Evolutionary conservation across 305 asterid genomes (phyloP), one percentile per base, ranked within the genome.

Genomic region (Andrographis paniculata): DNA sequence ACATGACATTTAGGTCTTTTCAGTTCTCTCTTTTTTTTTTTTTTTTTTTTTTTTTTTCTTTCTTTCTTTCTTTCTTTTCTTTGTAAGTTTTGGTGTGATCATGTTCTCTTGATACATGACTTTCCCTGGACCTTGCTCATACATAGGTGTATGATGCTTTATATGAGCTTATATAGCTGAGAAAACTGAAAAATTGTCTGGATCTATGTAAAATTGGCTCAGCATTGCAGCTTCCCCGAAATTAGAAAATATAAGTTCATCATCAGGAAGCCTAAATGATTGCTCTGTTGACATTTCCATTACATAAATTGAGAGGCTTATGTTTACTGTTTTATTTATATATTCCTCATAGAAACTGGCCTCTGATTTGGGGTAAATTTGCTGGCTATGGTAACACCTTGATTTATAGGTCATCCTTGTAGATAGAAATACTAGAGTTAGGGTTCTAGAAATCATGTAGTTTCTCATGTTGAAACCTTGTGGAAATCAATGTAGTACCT

Each of bases 211-310:
- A 33, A 11, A 33, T 5, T 46, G 49, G 17, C 43, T 37, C 19
- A 20, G 28, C 60, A 53, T 38, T 50, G 37, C 30, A 20, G 50
- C 47, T 17, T 14, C 59, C 47, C 24, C 14, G 39, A 36, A 49
- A 14, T 20, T 21, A 2, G n/a, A n/a, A n/a, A n/a, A n/a, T 40
- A 45, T 53, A 60, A 42, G 24, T 58, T 16, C 7, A 16, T 20
- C 35, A 16, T 37, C 21, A 28, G 6, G 35, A 31, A 3, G 17
- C 44, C 17, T 35, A 18, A n/a, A 40, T 51, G 47, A 23, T 41
- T 41, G 41, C 19, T 30, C 24, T 43, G 10, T 41, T 36, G 18
- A 30, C 39, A 17, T 11, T 48, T 9, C 5, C 6, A 1, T 49
- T 9, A 38, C 38, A 45, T 46, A 20, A 40, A n/a, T 53, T 47